Conservation (phyloP, 192 early-diverging fungal species). For the Coemansia sp. region DNA sequence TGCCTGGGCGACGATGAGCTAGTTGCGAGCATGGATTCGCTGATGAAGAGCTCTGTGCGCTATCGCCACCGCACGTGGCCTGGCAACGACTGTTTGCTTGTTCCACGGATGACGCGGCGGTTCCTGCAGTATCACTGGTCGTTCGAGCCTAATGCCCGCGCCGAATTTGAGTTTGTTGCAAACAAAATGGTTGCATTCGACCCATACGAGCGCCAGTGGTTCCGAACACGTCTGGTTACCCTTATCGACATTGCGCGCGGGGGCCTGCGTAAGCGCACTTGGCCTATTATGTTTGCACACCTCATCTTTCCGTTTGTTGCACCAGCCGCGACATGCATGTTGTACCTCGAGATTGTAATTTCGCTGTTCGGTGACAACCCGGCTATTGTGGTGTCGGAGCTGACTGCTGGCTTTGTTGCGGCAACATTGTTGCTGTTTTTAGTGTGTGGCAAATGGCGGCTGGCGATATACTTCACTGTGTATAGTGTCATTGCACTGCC, state of each 20-base stretch:
- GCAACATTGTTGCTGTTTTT: constrained; percentile 35
- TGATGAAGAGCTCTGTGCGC: constrained; percentile 47
- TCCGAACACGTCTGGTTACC: constrained; percentile 44
- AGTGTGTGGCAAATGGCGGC: constrained; percentile 16
- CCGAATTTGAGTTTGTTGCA: constrained; percentile 32
- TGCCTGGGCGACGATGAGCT: constrained; percentile 49
- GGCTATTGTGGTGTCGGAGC: constrained; percentile 50
- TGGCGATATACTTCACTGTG: constrained; percentile 44
- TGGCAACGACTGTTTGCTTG: constrained; percentile 51
- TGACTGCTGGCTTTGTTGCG: constrained; percentile 44
- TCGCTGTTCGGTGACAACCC: constrained; percentile 51
- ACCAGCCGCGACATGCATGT: constrained; percentile 51
- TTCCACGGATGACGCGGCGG: constrained; percentile 35
- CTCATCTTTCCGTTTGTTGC: constrained; percentile 38
- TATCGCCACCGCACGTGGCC: constrained; percentile 50
- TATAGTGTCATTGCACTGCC: constrained; percentile 49
- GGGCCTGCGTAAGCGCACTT: constrained; percentile 31
- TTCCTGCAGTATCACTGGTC: constrained; percentile 43
- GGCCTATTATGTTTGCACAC: constrained; percentile 38
- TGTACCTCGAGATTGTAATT: constrained; percentile 52
- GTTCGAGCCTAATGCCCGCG: constrained; percentile 51
- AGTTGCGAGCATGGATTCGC: constrained; percentile 36
- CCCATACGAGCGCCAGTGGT: constrained; percentile 52
- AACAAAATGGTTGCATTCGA: constrained; percentile 35
- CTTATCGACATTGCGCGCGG: constrained; percentile 43